Evolutionary conservation across 768 basidiomycete species (phyloP).

Genomic region (Suillus brevipes): DNA sequence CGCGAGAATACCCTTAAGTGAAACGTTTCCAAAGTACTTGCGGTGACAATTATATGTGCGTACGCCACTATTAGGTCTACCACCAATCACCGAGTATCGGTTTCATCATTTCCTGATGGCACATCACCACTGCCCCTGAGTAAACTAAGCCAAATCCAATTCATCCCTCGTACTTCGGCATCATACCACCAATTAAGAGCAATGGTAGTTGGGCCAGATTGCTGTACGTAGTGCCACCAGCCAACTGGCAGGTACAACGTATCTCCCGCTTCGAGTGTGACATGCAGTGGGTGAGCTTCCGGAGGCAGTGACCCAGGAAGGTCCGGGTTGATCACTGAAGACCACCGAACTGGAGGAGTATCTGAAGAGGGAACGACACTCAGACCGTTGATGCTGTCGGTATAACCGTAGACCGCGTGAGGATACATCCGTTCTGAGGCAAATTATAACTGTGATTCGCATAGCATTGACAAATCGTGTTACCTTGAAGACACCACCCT

Average conservation of each 20-base stretch:
- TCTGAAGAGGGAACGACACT: slow-evolving; percentile 34
- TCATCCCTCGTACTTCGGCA: slow-evolving; percentile 67
- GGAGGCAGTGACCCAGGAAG: slow-evolving; percentile 45
- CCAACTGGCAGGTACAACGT: slow-evolving; percentile 87
- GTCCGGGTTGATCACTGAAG: slow-evolving; percentile 66
- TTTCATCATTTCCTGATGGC: slow-evolving; percentile 38
- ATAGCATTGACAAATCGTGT: not conserved
- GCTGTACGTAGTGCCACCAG: slow-evolving; percentile 93
- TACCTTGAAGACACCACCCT: slow-evolving; percentile 80
- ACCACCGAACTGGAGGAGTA: slow-evolving; percentile 71
- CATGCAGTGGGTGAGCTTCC: slow-evolving; percentile 61
- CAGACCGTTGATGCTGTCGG: slow-evolving; percentile 22
- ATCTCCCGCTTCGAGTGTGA: slow-evolving; percentile 71
- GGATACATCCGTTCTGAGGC: slow-evolving; percentile 58
- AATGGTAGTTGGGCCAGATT: slow-evolving; percentile 60
- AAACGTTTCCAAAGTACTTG: not conserved
- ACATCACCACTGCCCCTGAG: slow-evolving; percentile 47
- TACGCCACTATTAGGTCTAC: not conserved
- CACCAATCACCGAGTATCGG: slow-evolving; percentile 5
- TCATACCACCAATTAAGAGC: slow-evolving; percentile 93
- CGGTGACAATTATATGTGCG: not conserved
- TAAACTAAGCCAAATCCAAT: slow-evolving; percentile 69
- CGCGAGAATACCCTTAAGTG: not conserved
- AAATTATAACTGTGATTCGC: slow-evolving; percentile 10
- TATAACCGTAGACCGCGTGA: slow-evolving; percentile 62